Base-by-base conservation (phyloP, 129 eudicot genomes). In the Pulicaria dysenterica region DNA sequence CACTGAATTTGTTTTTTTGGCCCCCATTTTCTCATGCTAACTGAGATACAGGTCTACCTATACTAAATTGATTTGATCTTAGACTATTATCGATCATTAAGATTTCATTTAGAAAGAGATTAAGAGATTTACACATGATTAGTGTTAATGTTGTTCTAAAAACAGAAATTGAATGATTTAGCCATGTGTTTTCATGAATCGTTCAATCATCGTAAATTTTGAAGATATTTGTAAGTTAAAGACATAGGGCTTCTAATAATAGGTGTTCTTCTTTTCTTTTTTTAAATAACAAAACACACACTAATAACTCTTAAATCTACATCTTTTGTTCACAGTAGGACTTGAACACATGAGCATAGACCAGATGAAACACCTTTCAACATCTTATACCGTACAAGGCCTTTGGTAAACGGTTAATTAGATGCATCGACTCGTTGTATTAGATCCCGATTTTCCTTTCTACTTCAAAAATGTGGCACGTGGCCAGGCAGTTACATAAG, bases 61-160 rank as follows among this genome's bases (percentile, higher is more conserved):
- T 24, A 24, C 31, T 24, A 2, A 34, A 2, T 66, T 24, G 37
- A 34, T 48, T 67, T 48, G 9, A 65, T 65, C 56, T 46, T 45
- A 70, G 56, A 55, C 65, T 42, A 40, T 55, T 57, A 45, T 70
- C 2, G 46, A 54, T 73, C 47, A 73, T 10, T 11, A 50, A 41
- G 6, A 8, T 67, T 8, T 45, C 70, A 39, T 63, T 62, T 74
- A 67, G 79, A 74, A 74, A 63, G 45, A 51, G 78, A 74, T 51
- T 74, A 74, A 14, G 45, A 51, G 71, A 43, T 40, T 40, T n/a
- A 65, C 55, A 75, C 66, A 53, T 75, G 73, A 64, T 65, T 65
- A 45, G 17, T 75, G 73, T 64, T 64, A 75, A 53, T 75, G 79
- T 64, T 75, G 67, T 75, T 65, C 73, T 54, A 75, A 42, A 75